Base-by-base conservation (phyloP, 129 eudicot species). In the Arctium lappa region DNA sequence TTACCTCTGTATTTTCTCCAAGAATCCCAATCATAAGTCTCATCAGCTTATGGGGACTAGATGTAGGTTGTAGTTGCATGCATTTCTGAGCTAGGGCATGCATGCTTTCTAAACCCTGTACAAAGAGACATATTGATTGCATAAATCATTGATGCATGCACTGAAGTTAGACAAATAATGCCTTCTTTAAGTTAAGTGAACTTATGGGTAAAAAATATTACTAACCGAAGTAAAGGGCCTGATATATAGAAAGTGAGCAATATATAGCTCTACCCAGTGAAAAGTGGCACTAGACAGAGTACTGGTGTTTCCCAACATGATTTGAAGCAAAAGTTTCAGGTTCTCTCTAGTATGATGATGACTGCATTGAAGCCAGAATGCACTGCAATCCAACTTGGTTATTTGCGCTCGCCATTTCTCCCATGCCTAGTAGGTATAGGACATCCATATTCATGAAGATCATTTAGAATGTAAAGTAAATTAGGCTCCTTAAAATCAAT, bases 71-170 rank as follows among this genome's bases (percentile, higher is more conserved):
- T 38, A 83, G 72, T 70, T 93, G 92, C 86, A 90, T 90, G 87
- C 99, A 96, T 84, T 93, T 96, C 89, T 96, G 95, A 87, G 99
- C 98, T 50, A 93, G 88, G 80, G 31, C 88, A 82, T 87, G 81
- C 99, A 96, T 91, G 86, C 98, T 90, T 81, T 96, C 99, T 72
- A 96, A 84, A 87, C 99, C 99, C 99, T 96, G 91, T 39, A 86
- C 27, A 53, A 77, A 77, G 72, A 72, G 4, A 65, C 34, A 63
- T 15, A 76, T 38, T 33, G 69, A 34, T 68, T 71, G 3, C 36
- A 79, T 36, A 37, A 71, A 81, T 46, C n/a, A 36, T 63, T 63
- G 71, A 79, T 32, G 34, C 15, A 81, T 27, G 44, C n/a, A 34
- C 6, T 4, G 5, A 77, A 34, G 78, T 53, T 46, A 38, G n/a